A percentile compares a stretch with the other conserved stretches of the same genome.
Evolutionary conservation across 2,329 filamentous ascomycete genomes (phyloP).

Genomic region (Trichocomaceae sp.): DNA sequence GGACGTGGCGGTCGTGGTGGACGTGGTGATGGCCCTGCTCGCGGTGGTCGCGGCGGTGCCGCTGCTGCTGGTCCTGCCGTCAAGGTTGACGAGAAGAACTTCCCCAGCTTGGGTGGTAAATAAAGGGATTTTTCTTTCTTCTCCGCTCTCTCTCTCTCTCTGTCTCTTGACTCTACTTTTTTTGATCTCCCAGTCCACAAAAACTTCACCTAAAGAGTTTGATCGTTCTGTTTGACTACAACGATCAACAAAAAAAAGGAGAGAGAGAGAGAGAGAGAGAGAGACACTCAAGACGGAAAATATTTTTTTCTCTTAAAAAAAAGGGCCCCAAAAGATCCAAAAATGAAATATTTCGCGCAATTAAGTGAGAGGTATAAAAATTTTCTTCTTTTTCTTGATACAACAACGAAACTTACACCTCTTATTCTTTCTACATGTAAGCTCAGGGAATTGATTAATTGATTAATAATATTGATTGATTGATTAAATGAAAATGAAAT

Average conservation of each 20-base stretch:
- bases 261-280: not conserved
- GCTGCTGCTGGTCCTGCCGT: conserved; percentile 21
- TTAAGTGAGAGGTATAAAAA: not conserved
- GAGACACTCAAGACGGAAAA: not conserved
- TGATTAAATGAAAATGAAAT: not conserved
- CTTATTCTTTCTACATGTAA: conserved; percentile 6
- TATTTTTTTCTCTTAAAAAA: not conserved
- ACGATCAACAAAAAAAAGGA: not conserved
- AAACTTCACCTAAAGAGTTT: not conserved
- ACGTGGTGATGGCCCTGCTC: conserved; percentile 22
- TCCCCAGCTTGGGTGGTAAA: conserved; percentile 39
- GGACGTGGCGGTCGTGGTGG: conserved; percentile 37
- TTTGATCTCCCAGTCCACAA: not conserved
- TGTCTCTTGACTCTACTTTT: not conserved
- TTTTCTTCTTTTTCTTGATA: not conserved
- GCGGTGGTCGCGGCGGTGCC: conserved; percentile 24
- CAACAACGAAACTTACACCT: conserved; percentile 1
- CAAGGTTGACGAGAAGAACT: conserved; percentile 42
- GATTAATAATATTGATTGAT: conserved; percentile 4
- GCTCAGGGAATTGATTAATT: conserved; percentile 8
- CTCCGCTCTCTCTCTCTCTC: not conserved
- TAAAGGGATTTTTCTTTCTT: conserved; percentile 19
- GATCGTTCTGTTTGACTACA: not conserved
- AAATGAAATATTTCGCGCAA: not conserved
- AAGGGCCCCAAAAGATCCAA: not conserved